A percentile compares a stretch with the other conserved stretches of the same genome.
Evolutionary conservation across 2,329 filamentous ascomycete genomes (phyloP).

Genomic region (Sphaerostilbella broomeana): DNA sequence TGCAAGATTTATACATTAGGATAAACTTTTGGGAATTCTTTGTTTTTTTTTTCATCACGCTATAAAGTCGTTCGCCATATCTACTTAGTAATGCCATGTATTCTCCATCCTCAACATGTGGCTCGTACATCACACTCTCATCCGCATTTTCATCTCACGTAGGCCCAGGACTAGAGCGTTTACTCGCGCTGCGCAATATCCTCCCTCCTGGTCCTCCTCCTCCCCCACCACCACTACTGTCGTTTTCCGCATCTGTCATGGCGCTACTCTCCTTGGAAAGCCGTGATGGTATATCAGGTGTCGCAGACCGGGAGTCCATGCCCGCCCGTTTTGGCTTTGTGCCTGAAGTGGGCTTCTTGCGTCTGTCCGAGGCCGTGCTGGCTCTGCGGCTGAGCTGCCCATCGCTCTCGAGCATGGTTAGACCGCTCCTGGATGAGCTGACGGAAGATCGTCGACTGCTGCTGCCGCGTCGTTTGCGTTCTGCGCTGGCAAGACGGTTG

Average conservation of each 20-base stretch:
- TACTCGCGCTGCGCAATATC: slow-evolving; percentile 19
- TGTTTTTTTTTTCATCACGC: slow-evolving; percentile 8
- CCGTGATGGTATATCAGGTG: slow-evolving; percentile 49
- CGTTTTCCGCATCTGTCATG: slow-evolving; percentile 18
- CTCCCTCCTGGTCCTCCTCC: no score
- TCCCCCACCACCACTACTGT: slow-evolving; percentile 17
- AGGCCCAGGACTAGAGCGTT: slow-evolving; percentile 16
- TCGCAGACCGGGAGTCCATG: slow-evolving; percentile 45
- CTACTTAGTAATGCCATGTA: neutral
- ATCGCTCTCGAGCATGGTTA: slow-evolving; percentile 45
- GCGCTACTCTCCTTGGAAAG: slow-evolving; percentile 42
- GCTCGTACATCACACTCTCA: no score
- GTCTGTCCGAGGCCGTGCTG: slow-evolving; percentile 45
- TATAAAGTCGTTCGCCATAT: slow-evolving; percentile 2
- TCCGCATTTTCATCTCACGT: slow-evolving; percentile 5
- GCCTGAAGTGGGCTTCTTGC: slow-evolving; percentile 43
- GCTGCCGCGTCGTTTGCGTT: slow-evolving; percentile 44
- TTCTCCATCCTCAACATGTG: neutral
- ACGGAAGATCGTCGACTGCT: slow-evolving; percentile 48
- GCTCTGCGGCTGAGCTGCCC: slow-evolving; percentile 34
- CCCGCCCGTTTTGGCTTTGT: slow-evolving; percentile 38
- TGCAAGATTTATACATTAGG: no score
- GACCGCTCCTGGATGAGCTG: slow-evolving; percentile 44
- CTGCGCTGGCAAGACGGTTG: slow-evolving; percentile 37
- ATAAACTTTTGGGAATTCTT: no score